Evolutionary conservation across 306 rosid species (phyloP), one percentile per base, ranked within the genome.

Genomic region (Vicia villosa): DNA sequence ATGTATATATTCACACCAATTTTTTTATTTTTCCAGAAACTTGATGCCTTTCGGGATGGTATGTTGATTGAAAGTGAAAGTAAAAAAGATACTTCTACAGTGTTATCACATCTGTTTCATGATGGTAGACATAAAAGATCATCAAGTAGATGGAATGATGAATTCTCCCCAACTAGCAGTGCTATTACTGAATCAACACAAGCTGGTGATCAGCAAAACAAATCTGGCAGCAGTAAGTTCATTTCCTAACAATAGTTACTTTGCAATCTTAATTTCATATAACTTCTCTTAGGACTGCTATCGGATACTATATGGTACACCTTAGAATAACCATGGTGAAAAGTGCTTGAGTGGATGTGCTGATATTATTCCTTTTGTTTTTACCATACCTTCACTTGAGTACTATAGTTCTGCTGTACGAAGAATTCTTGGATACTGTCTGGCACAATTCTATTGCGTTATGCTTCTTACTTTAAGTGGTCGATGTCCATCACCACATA

Each of bases 91-190:
- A 79, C 92, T 72, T 84, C 84, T 40, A 71, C 65, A 14, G 79
- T 45, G 70, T 63, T 85, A 58, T 76, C 85, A 15, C 85, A 85
- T 81, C 50, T 82, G 43, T 77, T 91, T 73, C 77, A 65, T 61
- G 98, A 88, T 51, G 73, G 69, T 60, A 88, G 83, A 70, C 97
- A 93, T 74, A 86, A 76, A 83, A 86, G 96, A 83, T 88, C 96
- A 50, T 82, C 90, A 70, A 86, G 92, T 83, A 86, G 83, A 71
- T 83, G 96, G 95, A 95, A 83, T 43, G 99, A 86, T 46, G 99
- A 95, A 80, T 78, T 83, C 69, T 87, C 96, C 70, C 85, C 88
- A 17, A 73, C 88, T 79, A 85, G 91, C 81, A 83, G 97, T 77
- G 66, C 83, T 69, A 73, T 91, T 66, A 86, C 95, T 54, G 99